Evolutionary conservation across 441 rosid species (phyloP).

Genomic region (Populus tomentosa): DNA sequence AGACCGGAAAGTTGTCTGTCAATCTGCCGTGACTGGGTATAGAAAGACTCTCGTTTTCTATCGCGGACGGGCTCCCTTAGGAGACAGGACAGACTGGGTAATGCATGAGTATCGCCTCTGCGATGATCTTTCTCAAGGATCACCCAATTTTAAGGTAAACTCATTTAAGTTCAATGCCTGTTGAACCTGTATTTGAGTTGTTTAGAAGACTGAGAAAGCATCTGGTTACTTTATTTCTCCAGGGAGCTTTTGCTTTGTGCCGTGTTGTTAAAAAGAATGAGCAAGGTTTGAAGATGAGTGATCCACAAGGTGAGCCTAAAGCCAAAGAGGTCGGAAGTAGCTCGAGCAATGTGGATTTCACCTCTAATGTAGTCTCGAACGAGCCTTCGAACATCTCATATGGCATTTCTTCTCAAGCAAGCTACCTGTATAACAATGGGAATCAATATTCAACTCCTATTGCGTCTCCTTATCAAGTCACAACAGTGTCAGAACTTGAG

Average conservation of each 20-base stretch:
- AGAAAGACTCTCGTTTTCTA: conserved; percentile 84
- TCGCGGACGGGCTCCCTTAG: conserved; percentile 72
- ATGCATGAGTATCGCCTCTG: conserved; percentile 84
- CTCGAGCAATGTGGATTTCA: conserved; percentile 30
- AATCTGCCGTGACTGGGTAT: conserved; percentile 43
- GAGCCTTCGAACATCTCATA: conserved; percentile 34
- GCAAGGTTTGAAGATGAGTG: conserved; percentile 34
- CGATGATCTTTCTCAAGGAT: conserved; percentile 45
- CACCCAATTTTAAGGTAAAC: conserved; percentile 48
- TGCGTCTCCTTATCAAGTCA: conserved; percentile 29
- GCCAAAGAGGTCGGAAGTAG: conserved; percentile 26
- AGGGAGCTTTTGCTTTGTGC: conserved; percentile 81
- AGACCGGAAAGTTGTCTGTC: conserved; percentile 63
- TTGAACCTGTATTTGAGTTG: background rate
- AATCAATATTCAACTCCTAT: conserved; percentile 33
- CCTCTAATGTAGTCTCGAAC: conserved; percentile 24
- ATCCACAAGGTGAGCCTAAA: conserved; percentile 29
- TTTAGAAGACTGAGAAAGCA: background rate
- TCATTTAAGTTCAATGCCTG: background rate
- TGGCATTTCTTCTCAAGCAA: conserved; percentile 36
- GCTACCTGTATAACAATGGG: conserved; percentile 24
- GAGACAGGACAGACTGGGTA: conserved; percentile 67
- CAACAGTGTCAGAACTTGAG: conserved; percentile 18
- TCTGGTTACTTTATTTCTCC: background rate
- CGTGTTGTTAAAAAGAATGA: conserved; percentile 70